A percentile compares a stretch with the other conserved stretches of the same genome.
These are phyloP conservation scores for Paracamarosporium sp. DNA, from an alignment of 2,329 filamentous ascomycete genomes.

Conservation along the genomic window DNA sequence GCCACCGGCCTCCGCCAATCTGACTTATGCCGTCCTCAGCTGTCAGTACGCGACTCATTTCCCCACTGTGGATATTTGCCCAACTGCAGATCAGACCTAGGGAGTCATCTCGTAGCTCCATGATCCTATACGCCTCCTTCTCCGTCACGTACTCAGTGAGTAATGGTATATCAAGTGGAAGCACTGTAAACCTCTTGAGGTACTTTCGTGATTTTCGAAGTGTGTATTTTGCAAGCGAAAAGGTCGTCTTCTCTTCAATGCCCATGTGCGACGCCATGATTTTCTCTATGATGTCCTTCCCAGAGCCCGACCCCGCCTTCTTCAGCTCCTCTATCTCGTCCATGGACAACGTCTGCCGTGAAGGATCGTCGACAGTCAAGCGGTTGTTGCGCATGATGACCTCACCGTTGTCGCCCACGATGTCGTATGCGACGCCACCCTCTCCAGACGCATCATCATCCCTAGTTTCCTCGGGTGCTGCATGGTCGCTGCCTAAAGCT, in stretches of 20 bases:
- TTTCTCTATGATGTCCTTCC: conserved; percentile 90
- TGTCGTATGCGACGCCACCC: conserved; percentile 51
- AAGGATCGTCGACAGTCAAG: conserved; percentile 67
- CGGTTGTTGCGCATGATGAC: conserved; percentile 67
- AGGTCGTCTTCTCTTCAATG: conserved; percentile 92
- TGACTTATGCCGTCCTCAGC: conserved; percentile 42
- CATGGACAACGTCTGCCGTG: conserved; percentile 76
- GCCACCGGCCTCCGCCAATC: conserved; percentile 68
- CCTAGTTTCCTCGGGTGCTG: conserved; percentile 49
- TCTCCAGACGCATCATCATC: conserved; percentile 37
- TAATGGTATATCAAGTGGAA: conserved; percentile 81
- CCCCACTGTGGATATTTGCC: conserved; percentile 85
- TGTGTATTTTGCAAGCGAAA: conserved; percentile 95
- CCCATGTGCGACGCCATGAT: conserved; percentile 88
- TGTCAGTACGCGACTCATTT: conserved; percentile 39
- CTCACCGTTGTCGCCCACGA: conserved; percentile 56
- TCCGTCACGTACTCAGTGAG: conserved; percentile 82
- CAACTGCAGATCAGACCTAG: conserved; percentile 83
- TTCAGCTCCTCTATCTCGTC: conserved; percentile 76
- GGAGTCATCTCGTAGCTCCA: conserved; percentile 87
- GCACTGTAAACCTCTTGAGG: conserved; percentile 81
- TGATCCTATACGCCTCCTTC: conserved; percentile 78
- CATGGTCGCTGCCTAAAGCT: conserved; percentile 63
- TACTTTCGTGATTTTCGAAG: conserved; percentile 94
- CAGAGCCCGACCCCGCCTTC: conserved; percentile 75